A percentile compares a stretch with the other conserved stretches of the same genome.
Evolutionary conservation across 805 yeast genomes (phyloP).

Genomic region (Metschnikowia drakensbergensis): DNA sequence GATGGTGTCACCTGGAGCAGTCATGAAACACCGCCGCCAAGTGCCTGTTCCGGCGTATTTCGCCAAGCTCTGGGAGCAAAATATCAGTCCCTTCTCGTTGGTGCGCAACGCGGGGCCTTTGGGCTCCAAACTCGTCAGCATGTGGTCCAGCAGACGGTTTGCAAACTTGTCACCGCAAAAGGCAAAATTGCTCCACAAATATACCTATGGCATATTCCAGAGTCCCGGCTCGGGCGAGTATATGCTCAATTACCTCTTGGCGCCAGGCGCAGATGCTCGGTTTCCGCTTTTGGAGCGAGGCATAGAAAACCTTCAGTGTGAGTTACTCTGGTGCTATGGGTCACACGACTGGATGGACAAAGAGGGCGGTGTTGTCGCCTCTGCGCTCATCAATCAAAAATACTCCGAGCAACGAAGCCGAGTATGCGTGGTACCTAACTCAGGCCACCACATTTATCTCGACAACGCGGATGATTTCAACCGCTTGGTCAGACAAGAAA

Average conservation of each 20-base stretch:
- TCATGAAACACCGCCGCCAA: constrained; percentile 45
- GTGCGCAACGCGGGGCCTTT: constrained; percentile 75
- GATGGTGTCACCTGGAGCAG: constrained; percentile 90
- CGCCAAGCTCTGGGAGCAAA: constrained; percentile 75
- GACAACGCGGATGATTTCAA: constrained; percentile 61
- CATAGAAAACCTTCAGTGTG: constrained; percentile 50
- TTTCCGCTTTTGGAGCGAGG: constrained; percentile 57
- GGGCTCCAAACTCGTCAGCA: constrained; percentile 82
- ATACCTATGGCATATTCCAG: constrained; percentile 80
- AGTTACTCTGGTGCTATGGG: constrained; percentile 84
- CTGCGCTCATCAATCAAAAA: constrained; percentile 28
- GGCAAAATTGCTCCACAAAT: constrained; percentile 59
- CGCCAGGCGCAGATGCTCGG: constrained; percentile 90
- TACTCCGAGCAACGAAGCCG: constrained; percentile 19
- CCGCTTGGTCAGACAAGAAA: constrained; percentile 45
- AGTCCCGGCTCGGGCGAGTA: constrained; percentile 92
- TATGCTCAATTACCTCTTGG: constrained; percentile 74
- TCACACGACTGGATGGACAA: constrained; percentile 63
- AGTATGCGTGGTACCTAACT: constrained; percentile 44
- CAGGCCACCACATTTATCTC: constrained; percentile 79
- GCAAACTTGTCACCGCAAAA: constrained; percentile 49
- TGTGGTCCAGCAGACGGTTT: constrained; percentile 85
- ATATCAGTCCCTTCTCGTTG: constrained; percentile 79
- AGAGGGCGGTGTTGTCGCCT: constrained; percentile 43
- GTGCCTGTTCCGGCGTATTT: constrained; percentile 73